Base-by-base conservation (phyloP, 176 grass and related monocot genomes). In the Oryza brachyantha region DNA sequence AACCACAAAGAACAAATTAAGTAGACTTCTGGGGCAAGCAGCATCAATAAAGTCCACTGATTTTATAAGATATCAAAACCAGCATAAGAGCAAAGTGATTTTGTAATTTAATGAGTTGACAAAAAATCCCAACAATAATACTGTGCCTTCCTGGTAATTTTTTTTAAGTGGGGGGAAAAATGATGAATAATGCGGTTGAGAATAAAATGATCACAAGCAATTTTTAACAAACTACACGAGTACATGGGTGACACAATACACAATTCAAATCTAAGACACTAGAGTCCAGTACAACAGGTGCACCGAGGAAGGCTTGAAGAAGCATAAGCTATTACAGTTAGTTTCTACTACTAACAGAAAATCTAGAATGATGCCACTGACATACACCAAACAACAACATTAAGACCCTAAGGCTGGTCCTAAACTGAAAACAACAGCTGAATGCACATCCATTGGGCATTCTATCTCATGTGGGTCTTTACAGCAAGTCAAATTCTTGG, bases 301-400 rank as follows among this genome's bases (percentile, higher is more conserved):
- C 64, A 76, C 54, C 24, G 64, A 50, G 21, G 65, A 65, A 29
- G 76, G 76, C 71, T 81, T 69, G 34, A 84, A 76, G 34, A 80
- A 84, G 80, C 68, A 75, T 64, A 84, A 34, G 58, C 71, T 81
- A 79, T 74, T 88, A 75, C 86, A 84, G 72, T 89, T 84, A 81
- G 87, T 48, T 66, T 58, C 87, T 84, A 76, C 58, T 84, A 65
- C 73, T 73, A 84, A 55, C 54, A 69, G 27, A 66, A 82, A 64
- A 89, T 85, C 76, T 84, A 84, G 26, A 71, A 71, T 40, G 41
- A 71, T 40, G 41, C 46, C 71, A 74, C 24, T 35, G 57, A 88
- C 64, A 76, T 76, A 84, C 65, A 88, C 60, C 77, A 66, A 80
- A 89, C 67, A 64, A 79, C 64, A 88, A n/a, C 71, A 75, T 75